phyloP scores from a whole-genome alignment of 106 monocot species.

The Dendrobium chrysotoxum region DNA sequence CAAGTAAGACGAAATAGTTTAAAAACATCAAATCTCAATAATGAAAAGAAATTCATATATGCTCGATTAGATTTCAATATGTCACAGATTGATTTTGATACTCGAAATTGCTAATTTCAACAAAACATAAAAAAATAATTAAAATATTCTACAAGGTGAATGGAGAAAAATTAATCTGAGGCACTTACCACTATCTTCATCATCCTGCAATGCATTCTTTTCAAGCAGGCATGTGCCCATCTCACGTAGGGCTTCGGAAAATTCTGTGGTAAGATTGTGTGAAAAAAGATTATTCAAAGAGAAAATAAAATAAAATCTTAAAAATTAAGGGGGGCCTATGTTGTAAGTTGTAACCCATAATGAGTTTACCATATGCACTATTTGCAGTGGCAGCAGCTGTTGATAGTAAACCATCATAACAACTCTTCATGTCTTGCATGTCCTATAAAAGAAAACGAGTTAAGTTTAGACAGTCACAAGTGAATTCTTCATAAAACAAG shows the following conservation, averaged over 20 bases:
- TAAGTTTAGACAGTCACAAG: background rate
- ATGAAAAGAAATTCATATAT: background rate
- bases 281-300: background rate
- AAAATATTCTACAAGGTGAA: background rate
- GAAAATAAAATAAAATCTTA: background rate
- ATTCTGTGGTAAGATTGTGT: constrained; percentile 42
- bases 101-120: background rate
- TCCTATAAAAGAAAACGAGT: constrained; percentile 36
- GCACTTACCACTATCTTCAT: constrained; percentile 82
- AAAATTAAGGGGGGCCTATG: background rate
- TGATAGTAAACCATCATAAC: constrained; percentile 78
- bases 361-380: constrained; percentile 61
- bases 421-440: constrained; percentile 76
- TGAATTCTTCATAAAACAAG: background rate
- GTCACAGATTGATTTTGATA: background rate
- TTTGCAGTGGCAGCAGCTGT: constrained; percentile 89
- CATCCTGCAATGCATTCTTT: constrained; percentile 83
- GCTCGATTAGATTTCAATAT: background rate
- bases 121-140: background rate
- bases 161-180: constrained; percentile 3
- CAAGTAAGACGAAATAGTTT: background rate
- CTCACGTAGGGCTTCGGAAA: constrained; percentile 76
- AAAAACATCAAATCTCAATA: background rate
- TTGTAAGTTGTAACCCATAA: background rate
- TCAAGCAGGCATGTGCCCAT: constrained; percentile 80